phyloP scores from a whole-genome alignment of 2,329 filamentous ascomycete species.

The Cercospora sesami region DNA sequence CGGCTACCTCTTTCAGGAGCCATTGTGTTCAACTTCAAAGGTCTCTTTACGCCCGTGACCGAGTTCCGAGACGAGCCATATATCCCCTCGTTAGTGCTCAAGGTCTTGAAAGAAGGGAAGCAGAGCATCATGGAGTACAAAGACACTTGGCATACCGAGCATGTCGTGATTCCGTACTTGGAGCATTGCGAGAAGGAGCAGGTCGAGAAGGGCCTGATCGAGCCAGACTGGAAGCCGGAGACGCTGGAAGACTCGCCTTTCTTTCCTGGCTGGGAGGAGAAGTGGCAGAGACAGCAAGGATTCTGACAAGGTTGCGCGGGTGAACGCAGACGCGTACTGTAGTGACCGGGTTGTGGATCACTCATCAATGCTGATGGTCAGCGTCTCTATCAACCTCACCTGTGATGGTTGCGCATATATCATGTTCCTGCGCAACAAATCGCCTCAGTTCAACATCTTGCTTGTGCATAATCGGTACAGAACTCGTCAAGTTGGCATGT shows the following conservation, averaged over 20 bases:
- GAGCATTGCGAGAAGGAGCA: conserved; percentile 67
- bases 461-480: not conserved
- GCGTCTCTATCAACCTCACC: not conserved
- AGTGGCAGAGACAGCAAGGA: conserved; percentile 67
- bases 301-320: conserved; percentile 40
- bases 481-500: not conserved
- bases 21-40: conserved; percentile 86
- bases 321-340: not conserved
- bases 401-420: not conserved
- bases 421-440: not conserved
- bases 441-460: not conserved
- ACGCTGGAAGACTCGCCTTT: conserved; percentile 76
- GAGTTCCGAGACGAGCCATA: conserved; percentile 72
- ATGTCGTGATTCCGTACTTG: conserved; percentile 66
- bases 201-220: conserved; percentile 60
- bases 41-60: conserved; percentile 71
- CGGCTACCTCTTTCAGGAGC: conserved; percentile 73
- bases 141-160: conserved; percentile 75
- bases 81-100: conserved; percentile 67
- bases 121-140: conserved; percentile 74
- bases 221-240: conserved; percentile 62
- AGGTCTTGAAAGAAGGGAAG: conserved; percentile 71
- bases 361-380: not conserved
- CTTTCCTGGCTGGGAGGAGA: conserved; percentile 73
- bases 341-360: not conserved